Evolutionary conservation across 2,329 filamentous ascomycete species (phyloP), one percentile per base, ranked within the genome.

Genomic region (Dendryphion nanum): DNA sequence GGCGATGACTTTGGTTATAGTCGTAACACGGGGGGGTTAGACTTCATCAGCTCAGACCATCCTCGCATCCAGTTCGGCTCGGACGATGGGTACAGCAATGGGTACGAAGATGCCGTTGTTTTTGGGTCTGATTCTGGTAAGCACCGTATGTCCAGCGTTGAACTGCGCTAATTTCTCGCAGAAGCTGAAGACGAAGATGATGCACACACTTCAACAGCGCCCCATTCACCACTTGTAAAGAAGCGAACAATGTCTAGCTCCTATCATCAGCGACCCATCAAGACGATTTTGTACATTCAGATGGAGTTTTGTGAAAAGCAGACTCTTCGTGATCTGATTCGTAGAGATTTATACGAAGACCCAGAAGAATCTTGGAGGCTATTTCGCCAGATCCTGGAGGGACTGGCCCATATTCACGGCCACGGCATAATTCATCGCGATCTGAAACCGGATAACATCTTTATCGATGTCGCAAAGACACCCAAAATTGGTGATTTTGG

Each of bases 271-370:
- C 73, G 77, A 30, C 69, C 79, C 4, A 77, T 79, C 43, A 79
- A 79, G 36, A 90, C 85, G 0, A 83, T 90, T 5, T 75, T 98
- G 29, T 98, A 96, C 62, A 97, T 98, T 39, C 93, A 95, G 44
- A 98, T 98, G 93, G 93, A 98, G 61, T 95, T 96, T 51, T 98
- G 93, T 58, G 91, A 97, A 62, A 93, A 91, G 59, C 81, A 86
- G 50, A 97, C 93, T 0, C 77, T 98, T 20, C 84, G 90, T 15
- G 89, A 97, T 71, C 69, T 96, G 19, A 94, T 98, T 40, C 77
- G 80, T 16, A 81, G 84, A 53, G 84, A 82, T 19, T 70, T 97
- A 8, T 80, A 81, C 51, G 82, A 86, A 50, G 82, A 90, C 40
- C 75, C 78, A 2, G 78, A 89, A 18, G 86, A 95, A 54, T 80